phyloP scores from a whole-genome alignment of 208 protist species.

The Trypanosoma lewisi region DNA sequence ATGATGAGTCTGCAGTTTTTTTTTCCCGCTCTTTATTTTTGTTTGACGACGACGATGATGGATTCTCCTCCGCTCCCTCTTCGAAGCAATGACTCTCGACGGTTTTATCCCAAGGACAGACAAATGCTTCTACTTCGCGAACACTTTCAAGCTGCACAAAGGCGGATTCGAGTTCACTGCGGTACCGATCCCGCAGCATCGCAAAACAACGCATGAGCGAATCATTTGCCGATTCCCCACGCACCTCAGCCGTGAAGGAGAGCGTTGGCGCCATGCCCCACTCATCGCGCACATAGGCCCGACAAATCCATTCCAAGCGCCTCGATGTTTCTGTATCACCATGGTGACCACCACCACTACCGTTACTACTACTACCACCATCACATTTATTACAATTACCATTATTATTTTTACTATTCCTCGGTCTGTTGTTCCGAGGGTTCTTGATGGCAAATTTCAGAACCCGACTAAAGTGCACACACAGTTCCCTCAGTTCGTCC shows the following conservation, averaged over 20 bases:
- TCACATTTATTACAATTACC: slow-evolving; percentile 7
- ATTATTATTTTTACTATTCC: background rate
- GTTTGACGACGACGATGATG: background rate
- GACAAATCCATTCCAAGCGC: slow-evolving; percentile 56
- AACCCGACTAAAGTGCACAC: slow-evolving; percentile 65
- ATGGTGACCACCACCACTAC: background rate
- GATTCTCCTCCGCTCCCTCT: slow-evolving; percentile 5
- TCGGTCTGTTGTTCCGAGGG: slow-evolving; percentile 10
- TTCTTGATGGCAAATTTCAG: slow-evolving; percentile 85
- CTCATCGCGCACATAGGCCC: slow-evolving; percentile 83
- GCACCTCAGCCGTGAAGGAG: slow-evolving; percentile 38
- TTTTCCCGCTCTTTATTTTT: slow-evolving; percentile 2
- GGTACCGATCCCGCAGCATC: slow-evolving; percentile 52
- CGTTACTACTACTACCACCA: background rate
- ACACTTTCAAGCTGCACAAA: slow-evolving; percentile 58
- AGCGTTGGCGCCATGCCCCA: slow-evolving; percentile 60
- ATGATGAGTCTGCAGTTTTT: background rate
- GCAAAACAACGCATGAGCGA: slow-evolving; percentile 60
- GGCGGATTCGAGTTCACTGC: slow-evolving; percentile 50
- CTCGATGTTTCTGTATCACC: background rate
- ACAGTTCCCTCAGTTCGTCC: slow-evolving; percentile 70
- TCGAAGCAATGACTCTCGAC: slow-evolving; percentile 32
- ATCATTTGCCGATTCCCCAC: slow-evolving; percentile 52
- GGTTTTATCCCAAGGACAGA: slow-evolving; percentile 26
- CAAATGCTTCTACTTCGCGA: slow-evolving; percentile 57